phyloP scores from a whole-genome alignment of 2,329 filamentous ascomycete genomes.

The Aspergillus proliferans region DNA sequence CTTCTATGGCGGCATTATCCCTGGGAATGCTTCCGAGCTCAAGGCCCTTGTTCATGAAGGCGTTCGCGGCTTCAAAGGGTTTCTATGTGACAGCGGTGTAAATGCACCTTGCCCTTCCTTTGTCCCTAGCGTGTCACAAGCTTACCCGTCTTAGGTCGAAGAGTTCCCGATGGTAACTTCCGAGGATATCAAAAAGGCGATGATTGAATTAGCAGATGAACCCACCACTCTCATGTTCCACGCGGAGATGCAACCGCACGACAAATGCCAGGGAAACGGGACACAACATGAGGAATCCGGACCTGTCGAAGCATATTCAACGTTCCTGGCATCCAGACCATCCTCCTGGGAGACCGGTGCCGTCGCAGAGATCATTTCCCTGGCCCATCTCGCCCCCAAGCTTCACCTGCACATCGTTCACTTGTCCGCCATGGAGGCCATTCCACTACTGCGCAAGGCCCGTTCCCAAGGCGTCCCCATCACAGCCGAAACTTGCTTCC shows the following conservation, averaged over 20 bases:
- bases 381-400: slow-evolving; percentile 71
- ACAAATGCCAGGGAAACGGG: slow-evolving; percentile 64
- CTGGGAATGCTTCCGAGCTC: slow-evolving; percentile 76
- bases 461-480: slow-evolving; percentile 70
- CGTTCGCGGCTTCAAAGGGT: slow-evolving; percentile 94
- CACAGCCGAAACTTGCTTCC: slow-evolving; percentile 92
- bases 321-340: slow-evolving; percentile 86
- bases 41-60: slow-evolving; percentile 75
- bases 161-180: slow-evolving; percentile 91
- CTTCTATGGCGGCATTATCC: slow-evolving; percentile 92
- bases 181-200: slow-evolving; percentile 69
- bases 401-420: slow-evolving; percentile 92
- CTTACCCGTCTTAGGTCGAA: slow-evolving; percentile 59
- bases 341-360: slow-evolving; percentile 87
- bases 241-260: slow-evolving; percentile 90
- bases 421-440: slow-evolving; percentile 80
- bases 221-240: slow-evolving; percentile 98
- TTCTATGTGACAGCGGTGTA: slow-evolving; percentile 93
- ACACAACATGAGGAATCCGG: slow-evolving; percentile 60
- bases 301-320: slow-evolving; percentile 70
- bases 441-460: slow-evolving; percentile 71
- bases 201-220: slow-evolving; percentile 70
- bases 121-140: not conserved
- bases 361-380: slow-evolving; percentile 74
- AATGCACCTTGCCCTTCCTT: slow-evolving; percentile 31